Evolutionary conservation across 1,139 yeast genomes (phyloP).

Genomic region (Geotrichum australiense): DNA sequence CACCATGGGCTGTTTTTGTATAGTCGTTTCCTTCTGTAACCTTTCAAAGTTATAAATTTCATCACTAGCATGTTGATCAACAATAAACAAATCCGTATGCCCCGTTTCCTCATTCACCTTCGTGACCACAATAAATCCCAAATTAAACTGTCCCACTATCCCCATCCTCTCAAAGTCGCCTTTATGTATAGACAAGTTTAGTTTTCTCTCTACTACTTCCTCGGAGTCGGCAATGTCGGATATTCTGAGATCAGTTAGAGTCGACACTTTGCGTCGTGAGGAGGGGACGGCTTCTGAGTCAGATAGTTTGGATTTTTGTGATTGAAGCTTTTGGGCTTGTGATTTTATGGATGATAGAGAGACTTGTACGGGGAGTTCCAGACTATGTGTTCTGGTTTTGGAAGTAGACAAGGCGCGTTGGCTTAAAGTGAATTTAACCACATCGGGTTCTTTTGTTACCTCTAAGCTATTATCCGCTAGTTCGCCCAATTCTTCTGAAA

Average conservation of each 20-base stretch:
- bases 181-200: constrained; percentile 30
- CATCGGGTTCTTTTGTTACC: constrained; percentile 14
- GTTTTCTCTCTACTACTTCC: constrained; percentile 40
- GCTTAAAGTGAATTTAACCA: constrained; percentile 1
- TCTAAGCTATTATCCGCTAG: constrained; percentile 13
- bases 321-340: constrained; percentile 5
- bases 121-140: constrained; percentile 78
- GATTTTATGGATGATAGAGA: constrained; percentile 6
- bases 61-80: constrained; percentile 97
- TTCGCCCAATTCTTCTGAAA: too few species aligned
- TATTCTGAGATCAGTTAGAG: constrained; percentile 11
- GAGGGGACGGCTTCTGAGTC: neutral
- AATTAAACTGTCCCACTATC: constrained; percentile 84
- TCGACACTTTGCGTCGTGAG: neutral
- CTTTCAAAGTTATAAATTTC: constrained; percentile 86
- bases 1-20: constrained; percentile 66
- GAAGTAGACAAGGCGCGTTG: constrained; percentile 4
- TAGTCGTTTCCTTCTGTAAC: constrained; percentile 47
- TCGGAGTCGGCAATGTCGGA: constrained; percentile 38
- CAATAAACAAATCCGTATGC: constrained; percentile 57
- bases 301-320: too few species aligned
- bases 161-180: constrained; percentile 51
- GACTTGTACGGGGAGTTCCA: constrained; percentile 11
- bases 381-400: constrained; percentile 11
- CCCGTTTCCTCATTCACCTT: constrained; percentile 31